Evolutionary conservation across 495 filamentous ascomycete genomes (phyloP), one percentile per base, ranked within the genome.

Genomic region (Copromyces sp.): DNA sequence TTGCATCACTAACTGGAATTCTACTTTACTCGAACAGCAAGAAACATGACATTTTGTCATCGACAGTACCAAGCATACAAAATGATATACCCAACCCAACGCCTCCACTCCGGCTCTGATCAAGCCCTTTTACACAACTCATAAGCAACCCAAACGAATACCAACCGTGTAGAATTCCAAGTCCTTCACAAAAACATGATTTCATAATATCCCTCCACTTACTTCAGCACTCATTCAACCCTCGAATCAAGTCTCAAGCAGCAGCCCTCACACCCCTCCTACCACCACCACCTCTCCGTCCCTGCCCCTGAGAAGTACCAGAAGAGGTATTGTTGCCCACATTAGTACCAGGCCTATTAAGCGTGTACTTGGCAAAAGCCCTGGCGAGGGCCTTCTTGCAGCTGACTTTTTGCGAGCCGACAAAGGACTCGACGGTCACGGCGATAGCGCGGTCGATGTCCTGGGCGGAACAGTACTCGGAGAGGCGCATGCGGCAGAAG

Each of bases 391-490:
- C 94, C 87, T 97, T 98, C 90, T 98, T 99, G 83, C 92, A 94
- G 85, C 91, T 94, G 76, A 98, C 90, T 84, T 99, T 99, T 82
- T 99, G 96, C 73, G 91, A 94, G 73, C 93, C 93, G 38, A 99
- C 93, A 80, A 99, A 99, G 29, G 90, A 94, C 69, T 99, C 95
- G 12, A 99, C 94, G 1, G 95, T 96, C 16, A 98, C 96, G 8
- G 94, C 94, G 77, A 99, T 98, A 68, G 95, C 96, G 71, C 95
- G 91, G 82, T 99, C 96, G 73, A 99, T 97, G 79, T 99, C 96
- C 72, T 90, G 88, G 17, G 90, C 80, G 9, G 90, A 91, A 80
- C 94, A 97, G 83, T 96, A 98, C 75, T 99, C 96, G 0, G 90
- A 93, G 39, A 99, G 85, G 38, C 94, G 92, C 94, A 98, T 98